A percentile compares a stretch with the other conserved stretches of the same genome.
Evolutionary conservation across 169 alveolate species (phyloP).

Genomic region (Theileria parva): DNA sequence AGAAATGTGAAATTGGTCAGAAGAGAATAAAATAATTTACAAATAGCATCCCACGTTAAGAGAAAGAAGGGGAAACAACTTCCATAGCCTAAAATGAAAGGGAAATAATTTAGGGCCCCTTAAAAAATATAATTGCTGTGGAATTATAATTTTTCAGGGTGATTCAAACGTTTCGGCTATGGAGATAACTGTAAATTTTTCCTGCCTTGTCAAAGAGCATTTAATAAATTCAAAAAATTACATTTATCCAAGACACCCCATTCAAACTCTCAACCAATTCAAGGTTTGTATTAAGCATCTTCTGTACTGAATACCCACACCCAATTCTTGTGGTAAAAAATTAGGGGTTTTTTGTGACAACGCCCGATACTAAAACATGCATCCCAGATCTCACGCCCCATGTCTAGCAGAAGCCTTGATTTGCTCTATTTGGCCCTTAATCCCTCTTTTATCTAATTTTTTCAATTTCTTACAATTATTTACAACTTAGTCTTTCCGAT

Average conservation of each 20-base stretch:
- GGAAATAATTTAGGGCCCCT: background rate
- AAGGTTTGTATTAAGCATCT: background rate
- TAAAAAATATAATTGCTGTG: background rate
- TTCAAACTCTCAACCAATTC: constrained; percentile 4
- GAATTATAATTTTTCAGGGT: background rate
- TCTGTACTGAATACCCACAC: constrained; percentile 8
- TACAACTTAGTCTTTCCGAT: background rate
- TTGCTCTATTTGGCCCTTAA: background rate
- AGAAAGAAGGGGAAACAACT: background rate
- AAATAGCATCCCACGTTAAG: background rate
- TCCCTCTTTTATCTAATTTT: background rate
- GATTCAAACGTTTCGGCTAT: background rate
- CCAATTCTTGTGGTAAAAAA: background rate
- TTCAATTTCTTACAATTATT: background rate
- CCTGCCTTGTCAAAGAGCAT: background rate
- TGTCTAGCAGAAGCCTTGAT: background rate
- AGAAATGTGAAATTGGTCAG: background rate
- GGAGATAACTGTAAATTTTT: background rate
- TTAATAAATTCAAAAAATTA: too few species aligned
- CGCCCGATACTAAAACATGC: constrained; percentile 23
- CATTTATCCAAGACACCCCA: constrained; percentile 3
- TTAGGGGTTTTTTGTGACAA: background rate
- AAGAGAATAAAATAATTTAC: background rate
- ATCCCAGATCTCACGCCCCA: constrained; percentile 17
- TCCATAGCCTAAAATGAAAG: background rate